Base-by-base conservation (phyloP, 352 stramenopile genomes). In the Phytopythium helicoides region DNA sequence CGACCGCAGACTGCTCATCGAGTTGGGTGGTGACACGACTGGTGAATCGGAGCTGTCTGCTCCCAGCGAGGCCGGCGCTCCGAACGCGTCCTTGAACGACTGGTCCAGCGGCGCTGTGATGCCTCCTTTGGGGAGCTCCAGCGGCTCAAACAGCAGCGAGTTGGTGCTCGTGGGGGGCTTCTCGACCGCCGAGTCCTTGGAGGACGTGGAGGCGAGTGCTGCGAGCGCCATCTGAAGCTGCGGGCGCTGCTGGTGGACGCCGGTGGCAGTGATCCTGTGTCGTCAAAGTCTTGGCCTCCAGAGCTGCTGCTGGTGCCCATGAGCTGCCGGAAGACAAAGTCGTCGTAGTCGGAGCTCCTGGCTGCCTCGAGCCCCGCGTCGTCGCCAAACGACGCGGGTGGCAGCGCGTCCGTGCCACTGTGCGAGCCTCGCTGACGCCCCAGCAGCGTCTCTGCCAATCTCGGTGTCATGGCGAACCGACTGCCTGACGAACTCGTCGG, bases 241-340 rank as follows among this genome's bases (percentile, higher is more conserved):
- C 44, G 44, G 6, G 44, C 44, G 28, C 44, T 53, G 45, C n/a
- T 40, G 11, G 45, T 51, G 14, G 45, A 51, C 34, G 41, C 21
- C 16, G 47, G 47, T 10, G 47, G 47, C 21, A 36, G 47, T 14
- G 47, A 44, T 14, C 47, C 47, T 1, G 47, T 26, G n/a, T 53
- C 47, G 18, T 53, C 47, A 21, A 4, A 2, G 33, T 53, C 47
- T 2, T n/a, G n/a, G n/a, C 9, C 3, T 3, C 23, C 45, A 9
- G 19, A 39, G 45, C 16, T 15, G 28, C 7, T 31, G 21, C 31
- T 35, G 34, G 8, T 8, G 16, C 0, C 22, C 3, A 87, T 56
- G 34, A 86, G 61, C 31, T 82, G 68, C 0, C 51, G 62, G 40
- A 87, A 68, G 42, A 73, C 62, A 28, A 76, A 69, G 48, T 82